These are phyloP conservation scores for Citrus medica DNA, from an alignment of 345 rosid genomes.

Conservation along the genomic window DNA sequence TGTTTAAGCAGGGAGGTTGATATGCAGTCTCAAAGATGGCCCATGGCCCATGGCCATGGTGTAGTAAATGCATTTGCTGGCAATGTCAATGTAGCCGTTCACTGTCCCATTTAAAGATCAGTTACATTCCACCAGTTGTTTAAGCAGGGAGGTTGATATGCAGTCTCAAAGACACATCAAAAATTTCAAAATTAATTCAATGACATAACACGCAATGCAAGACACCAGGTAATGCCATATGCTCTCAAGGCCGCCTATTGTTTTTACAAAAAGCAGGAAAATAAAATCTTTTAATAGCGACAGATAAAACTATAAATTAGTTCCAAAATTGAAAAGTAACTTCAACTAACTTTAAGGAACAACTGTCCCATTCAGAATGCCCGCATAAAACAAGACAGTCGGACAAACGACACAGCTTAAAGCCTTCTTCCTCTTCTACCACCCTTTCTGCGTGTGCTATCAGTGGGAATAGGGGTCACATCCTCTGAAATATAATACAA, in stretches of 20 bases:
- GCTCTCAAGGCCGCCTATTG: not conserved
- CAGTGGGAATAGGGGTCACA: constrained; percentile 56
- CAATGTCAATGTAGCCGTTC: not conserved
- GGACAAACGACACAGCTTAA: constrained; percentile 8
- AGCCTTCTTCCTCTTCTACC: constrained; percentile 69
- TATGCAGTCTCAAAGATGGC: no score
- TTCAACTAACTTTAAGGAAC: not conserved
- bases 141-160: not conserved
- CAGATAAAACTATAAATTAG: not conserved
- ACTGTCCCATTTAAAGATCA: no score
- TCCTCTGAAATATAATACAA: constrained; percentile 36
- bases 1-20: no score
- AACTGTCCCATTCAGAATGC: constrained; percentile 6
- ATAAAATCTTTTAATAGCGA: not conserved
- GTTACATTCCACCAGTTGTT: no score
- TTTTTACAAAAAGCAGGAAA: constrained; percentile 2
- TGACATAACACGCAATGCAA: not conserved
- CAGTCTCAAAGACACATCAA: not conserved
- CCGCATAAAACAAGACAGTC: not conserved
- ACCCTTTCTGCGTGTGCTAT: constrained; percentile 64
- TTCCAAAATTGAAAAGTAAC: constrained; percentile 7
- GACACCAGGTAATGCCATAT: not conserved
- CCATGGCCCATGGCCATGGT: not conserved
- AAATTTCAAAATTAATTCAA: not conserved
- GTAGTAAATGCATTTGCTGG: not conserved